Percentiles rank a stretch among this genome's conserved stretches.
These are phyloP conservation scores for Basidiobolus meristosporus DNA, from an alignment of 371 early-diverging fungal genomes.

Conservation along the genomic window DNA sequence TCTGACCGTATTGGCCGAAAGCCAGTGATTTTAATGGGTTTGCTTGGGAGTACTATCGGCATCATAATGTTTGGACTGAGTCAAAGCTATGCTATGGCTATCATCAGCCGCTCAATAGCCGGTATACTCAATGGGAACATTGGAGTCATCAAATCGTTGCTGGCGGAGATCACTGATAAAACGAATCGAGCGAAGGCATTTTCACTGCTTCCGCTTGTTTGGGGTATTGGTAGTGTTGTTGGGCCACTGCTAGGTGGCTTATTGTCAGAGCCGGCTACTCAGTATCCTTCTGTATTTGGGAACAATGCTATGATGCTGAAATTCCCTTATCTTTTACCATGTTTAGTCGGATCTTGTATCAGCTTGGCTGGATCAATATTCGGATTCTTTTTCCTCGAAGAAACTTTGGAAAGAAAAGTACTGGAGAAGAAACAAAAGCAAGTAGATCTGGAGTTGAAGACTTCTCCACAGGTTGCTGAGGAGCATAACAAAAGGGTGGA, in stretches of 20 bases:
- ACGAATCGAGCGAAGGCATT: slow-evolving; percentile 20
- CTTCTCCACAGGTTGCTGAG: no score
- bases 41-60: slow-evolving; percentile 46
- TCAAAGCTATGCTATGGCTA: slow-evolving; percentile 38
- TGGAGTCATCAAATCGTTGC: slow-evolving; percentile 70
- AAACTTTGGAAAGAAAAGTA: neutral
- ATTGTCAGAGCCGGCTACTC: slow-evolving; percentile 46
- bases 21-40: slow-evolving; percentile 61
- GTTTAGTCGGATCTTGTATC: slow-evolving; percentile 40
- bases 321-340: slow-evolving; percentile 73
- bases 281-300: slow-evolving; percentile 47
- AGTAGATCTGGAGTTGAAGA: no score
- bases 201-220: neutral
- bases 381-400: slow-evolving; percentile 31
- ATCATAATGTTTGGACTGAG: slow-evolving; percentile 56
- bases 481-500: no score
- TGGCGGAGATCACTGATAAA: slow-evolving; percentile 67
- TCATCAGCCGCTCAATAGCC: slow-evolving; percentile 36
- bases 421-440: no score
- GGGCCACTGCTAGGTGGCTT: slow-evolving; percentile 69
- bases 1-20: slow-evolving; percentile 52
- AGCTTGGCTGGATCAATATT: slow-evolving; percentile 34
- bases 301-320: slow-evolving; percentile 26
- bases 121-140: slow-evolving; percentile 69
- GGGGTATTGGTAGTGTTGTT: slow-evolving; percentile 6